Conservation (phyloP, 495 filamentous ascomycete genomes). For the Aspergillus nanangensis region DNA sequence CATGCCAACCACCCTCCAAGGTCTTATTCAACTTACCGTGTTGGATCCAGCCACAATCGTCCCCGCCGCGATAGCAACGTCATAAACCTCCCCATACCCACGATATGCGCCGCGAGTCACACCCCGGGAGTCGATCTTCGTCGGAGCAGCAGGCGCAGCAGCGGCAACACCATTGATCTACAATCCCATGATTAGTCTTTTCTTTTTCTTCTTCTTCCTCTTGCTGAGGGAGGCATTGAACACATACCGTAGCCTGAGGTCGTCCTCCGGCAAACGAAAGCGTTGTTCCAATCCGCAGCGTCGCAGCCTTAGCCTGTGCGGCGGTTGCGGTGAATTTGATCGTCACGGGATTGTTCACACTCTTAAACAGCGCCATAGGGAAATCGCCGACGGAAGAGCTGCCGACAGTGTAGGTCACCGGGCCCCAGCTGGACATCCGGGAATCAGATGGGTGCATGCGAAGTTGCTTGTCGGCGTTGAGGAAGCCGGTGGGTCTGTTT, state of each 20-base stretch:
- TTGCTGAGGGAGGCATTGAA: not conserved
- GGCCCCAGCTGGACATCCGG: slow-evolving; percentile 57
- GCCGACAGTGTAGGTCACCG: slow-evolving; percentile 56
- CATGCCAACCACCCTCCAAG: not conserved
- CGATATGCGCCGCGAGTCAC: slow-evolving; percentile 62
- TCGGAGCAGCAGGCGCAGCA: slow-evolving; percentile 47
- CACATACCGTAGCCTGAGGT: slow-evolving; percentile 21
- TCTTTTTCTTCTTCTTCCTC: not conserved
- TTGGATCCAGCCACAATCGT: slow-evolving; percentile 55
- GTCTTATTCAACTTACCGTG: slow-evolving; percentile 28
- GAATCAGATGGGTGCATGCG: slow-evolving; percentile 63
- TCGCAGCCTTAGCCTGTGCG: slow-evolving; percentile 46
- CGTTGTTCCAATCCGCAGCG: slow-evolving; percentile 60
- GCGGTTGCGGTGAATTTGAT: slow-evolving; percentile 56
- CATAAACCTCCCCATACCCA: slow-evolving; percentile 58
- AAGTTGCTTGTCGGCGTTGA: slow-evolving; percentile 60
- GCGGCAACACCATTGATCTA: slow-evolving; percentile 49
- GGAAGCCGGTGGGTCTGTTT: slow-evolving; percentile 55
- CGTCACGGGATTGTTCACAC: slow-evolving; percentile 55
- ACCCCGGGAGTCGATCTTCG: slow-evolving; percentile 60
- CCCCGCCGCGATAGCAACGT: slow-evolving; percentile 49
- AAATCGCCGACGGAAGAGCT: slow-evolving; percentile 45
- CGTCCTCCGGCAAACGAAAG: slow-evolving; percentile 52
- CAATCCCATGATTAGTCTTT: too few relatives aligned
- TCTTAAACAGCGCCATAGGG: slow-evolving; percentile 64